phyloP scores from a whole-genome alignment of 371 early-diverging fungal genomes.

The Mortierella polycephala region DNA sequence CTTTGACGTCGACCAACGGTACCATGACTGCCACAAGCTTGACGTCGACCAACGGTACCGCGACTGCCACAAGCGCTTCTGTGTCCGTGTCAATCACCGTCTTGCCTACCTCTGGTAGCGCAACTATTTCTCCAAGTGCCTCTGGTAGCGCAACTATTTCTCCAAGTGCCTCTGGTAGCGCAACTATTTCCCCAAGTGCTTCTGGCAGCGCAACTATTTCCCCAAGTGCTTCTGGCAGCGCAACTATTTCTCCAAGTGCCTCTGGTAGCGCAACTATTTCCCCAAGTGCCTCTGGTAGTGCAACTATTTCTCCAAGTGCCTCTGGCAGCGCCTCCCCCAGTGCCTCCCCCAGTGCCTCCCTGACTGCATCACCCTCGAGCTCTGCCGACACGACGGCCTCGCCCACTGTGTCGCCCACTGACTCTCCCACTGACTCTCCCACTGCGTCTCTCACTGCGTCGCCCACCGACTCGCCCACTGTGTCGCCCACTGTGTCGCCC shows the following conservation, averaged over 20 bases:
- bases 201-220: slow-evolving; percentile 31
- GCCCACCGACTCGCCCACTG: not conserved
- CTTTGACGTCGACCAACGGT: not conserved
- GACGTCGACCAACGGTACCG: not conserved
- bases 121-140: not conserved
- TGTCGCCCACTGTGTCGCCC: not conserved
- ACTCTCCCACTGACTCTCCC: slow-evolving; percentile 3
- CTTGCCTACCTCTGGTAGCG: not conserved
- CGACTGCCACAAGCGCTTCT: not conserved
- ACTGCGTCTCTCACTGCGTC: slow-evolving; percentile 1
- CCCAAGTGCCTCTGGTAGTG: slow-evolving; percentile 59
- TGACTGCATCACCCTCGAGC: slow-evolving; percentile 57
- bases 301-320: slow-evolving; percentile 40
- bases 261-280: slow-evolving; percentile 53
- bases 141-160: not conserved
- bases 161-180: slow-evolving; percentile 7
- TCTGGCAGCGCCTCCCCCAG: slow-evolving; percentile 41
- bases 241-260: slow-evolving; percentile 5
- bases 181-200: slow-evolving; percentile 12
- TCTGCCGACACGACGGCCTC: slow-evolving; percentile 56
- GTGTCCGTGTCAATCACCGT: not conserved
- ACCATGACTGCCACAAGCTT: not conserved
- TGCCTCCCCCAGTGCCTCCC: slow-evolving; percentile 27
- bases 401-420: slow-evolving; percentile 4
- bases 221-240: not conserved